Evolutionary conservation across 768 basidiomycete genomes (phyloP).

Genomic region (Tricholomella constricta): DNA sequence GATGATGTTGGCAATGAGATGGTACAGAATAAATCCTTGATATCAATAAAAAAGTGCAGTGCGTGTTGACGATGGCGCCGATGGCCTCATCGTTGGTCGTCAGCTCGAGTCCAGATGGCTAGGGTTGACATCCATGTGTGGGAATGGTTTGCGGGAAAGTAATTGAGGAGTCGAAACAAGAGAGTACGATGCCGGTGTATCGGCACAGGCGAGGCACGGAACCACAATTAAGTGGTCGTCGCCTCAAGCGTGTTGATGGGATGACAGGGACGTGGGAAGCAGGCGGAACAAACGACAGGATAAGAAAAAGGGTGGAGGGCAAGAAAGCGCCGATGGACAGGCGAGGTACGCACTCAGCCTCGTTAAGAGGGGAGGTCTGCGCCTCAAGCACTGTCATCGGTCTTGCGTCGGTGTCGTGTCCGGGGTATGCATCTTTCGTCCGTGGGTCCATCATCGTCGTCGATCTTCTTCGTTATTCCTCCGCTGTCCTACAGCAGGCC

Average conservation of each 20-base stretch:
- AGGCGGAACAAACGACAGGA: constrained; percentile 39
- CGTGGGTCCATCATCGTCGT: constrained; percentile 55
- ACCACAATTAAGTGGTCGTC: constrained; percentile 86
- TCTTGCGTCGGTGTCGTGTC: constrained; percentile 75
- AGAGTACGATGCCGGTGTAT: constrained; percentile 66
- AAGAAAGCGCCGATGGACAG: constrained; percentile 56
- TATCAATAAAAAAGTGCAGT: constrained; percentile 49
- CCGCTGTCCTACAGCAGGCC: constrained; percentile 25
- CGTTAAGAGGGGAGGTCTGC: constrained; percentile 51
- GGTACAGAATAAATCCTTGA: constrained; percentile 41
- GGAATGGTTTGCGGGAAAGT: constrained; percentile 30
- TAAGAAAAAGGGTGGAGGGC: constrained; percentile 49
- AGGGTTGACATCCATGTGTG: constrained; percentile 29
- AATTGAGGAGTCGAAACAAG: constrained; percentile 23
- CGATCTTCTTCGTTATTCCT: constrained; percentile 30
- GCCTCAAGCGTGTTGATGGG: constrained; percentile 62
- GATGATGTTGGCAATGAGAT: constrained; percentile 10
- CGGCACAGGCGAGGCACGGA: constrained; percentile 76
- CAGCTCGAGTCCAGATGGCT: constrained; percentile 20
- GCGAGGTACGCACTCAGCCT: constrained; percentile 57
- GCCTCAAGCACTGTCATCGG: constrained; percentile 58
- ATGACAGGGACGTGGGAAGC: constrained; percentile 51
- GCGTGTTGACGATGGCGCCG: constrained; percentile 27
- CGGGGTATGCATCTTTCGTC: constrained; percentile 46
- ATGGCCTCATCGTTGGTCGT: constrained; percentile 19